Evolutionary conservation across 768 basidiomycete species (phyloP), one percentile per base, ranked within the genome.

Genomic region (Lactifluus echinatus): DNA sequence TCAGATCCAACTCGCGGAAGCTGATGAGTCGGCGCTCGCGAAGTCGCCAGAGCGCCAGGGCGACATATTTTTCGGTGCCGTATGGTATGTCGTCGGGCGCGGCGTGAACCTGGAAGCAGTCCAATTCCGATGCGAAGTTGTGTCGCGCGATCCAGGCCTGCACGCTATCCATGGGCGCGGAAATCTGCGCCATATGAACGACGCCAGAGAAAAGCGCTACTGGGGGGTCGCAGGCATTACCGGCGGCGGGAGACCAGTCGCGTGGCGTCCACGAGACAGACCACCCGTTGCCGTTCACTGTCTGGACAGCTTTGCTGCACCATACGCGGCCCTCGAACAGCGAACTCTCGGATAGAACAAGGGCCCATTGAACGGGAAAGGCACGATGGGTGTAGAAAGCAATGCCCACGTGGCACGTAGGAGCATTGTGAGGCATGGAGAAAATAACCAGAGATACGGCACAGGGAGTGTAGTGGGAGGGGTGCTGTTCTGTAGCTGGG

Each of bases 201-300:
- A 56, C 26, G 10, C 48, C 55, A 3, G 29, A 28, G 23, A 56
- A 44, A 17, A 50, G 31, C n/a, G 23, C 40, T 23, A 56, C 47
- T 2, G 47, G 47, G 2, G 39, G 47, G 23, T 56, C 50, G 11
- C 26, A 33, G 33, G 15, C 3, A 31, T 36, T 37, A 8, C 34
- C 34, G 3, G 47, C 47, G n/a, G 55, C 23, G 0, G 48, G 48
- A 26, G 55, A 56, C 40, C 26, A 49, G 23, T 43, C 55, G 31
- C 40, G 34, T 4, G 23, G 47, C 5, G 31, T 50, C 55, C 55
- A 56, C 0, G 47, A 50, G 24, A 42, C 48, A 11, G 48, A 31
- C 47, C 55, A 44, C 14, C 55, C 55, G n/a, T 43, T 56, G 8
- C 55, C 55, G n/a, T 43, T 56, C 29, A 36, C 21, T n/a, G 55